Conservation (phyloP, 2,329 filamentous ascomycete genomes). For the Trichophyton schoenleinii region DNA sequence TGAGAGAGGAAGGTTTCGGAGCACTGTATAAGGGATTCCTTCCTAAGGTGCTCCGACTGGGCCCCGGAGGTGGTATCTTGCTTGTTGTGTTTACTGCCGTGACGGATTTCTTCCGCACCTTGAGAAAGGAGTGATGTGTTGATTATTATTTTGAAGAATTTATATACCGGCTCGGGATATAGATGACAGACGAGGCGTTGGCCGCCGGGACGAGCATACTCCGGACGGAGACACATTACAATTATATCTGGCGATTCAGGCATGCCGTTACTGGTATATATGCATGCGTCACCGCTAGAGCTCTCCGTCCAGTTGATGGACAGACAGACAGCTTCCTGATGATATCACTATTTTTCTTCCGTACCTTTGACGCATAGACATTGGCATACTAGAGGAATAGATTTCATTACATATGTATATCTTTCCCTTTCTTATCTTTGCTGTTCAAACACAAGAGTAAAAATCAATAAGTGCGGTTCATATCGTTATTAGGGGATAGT, state of each 20-base stretch:
- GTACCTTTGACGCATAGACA: background rate
- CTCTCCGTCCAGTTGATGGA: background rate
- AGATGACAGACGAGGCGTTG: background rate
- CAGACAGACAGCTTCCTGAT: background rate
- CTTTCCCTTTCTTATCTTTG: background rate
- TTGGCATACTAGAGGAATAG: background rate
- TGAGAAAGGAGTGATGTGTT: conserved; percentile 19
- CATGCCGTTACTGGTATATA: background rate
- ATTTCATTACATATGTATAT: background rate
- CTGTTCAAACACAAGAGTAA: background rate
- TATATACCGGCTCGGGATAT: background rate
- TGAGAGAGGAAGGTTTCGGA: conserved; percentile 81
- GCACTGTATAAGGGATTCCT: conserved; percentile 97
- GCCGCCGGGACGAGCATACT: background rate
- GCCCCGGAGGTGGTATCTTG: conserved; percentile 53
- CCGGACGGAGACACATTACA: background rate
- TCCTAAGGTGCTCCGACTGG: conserved; percentile 76
- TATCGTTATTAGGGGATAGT: background rate
- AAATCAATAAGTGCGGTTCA: background rate
- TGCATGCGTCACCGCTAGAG: background rate
- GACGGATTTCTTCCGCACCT: conserved; percentile 73
- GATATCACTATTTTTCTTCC: background rate
- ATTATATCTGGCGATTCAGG: background rate
- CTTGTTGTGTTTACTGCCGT: conserved; percentile 39
- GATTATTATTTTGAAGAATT: background rate